Conservation (phyloP, 192 early-diverging fungal species). For the Lobosporangium transversale region DNA sequence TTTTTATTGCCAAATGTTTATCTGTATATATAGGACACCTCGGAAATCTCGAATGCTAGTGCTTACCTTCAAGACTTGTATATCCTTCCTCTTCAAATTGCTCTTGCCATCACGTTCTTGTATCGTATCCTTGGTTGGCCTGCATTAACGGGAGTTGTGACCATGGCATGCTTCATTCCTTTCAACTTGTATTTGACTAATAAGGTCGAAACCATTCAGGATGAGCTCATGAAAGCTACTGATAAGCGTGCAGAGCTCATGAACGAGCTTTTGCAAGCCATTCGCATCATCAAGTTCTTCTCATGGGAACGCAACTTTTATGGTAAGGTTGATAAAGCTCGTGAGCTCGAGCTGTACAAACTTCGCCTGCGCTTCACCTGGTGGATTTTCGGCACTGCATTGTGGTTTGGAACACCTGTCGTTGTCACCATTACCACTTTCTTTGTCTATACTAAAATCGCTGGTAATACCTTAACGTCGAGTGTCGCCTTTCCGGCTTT, state of each 20-base stretch:
- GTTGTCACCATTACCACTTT: slow-evolving; percentile 62
- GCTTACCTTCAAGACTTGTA: slow-evolving; percentile 63
- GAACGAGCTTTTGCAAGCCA: slow-evolving; percentile 70
- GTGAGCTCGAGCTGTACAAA: slow-evolving; percentile 47
- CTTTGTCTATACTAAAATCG: slow-evolving; percentile 63
- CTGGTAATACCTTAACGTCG: slow-evolving; percentile 67
- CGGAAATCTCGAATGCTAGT: slow-evolving; percentile 56
- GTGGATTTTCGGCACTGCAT: slow-evolving; percentile 54
- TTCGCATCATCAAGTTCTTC: slow-evolving; percentile 52
- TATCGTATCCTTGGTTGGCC: slow-evolving; percentile 82
- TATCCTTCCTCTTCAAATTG: slow-evolving; percentile 70
- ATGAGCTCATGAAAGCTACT: slow-evolving; percentile 68
- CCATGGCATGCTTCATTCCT: slow-evolving; percentile 68
- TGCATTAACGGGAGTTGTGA: slow-evolving; percentile 80
- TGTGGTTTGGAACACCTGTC: slow-evolving; percentile 56
- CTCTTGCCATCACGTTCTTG: slow-evolving; percentile 74
- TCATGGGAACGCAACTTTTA: slow-evolving; percentile 52
- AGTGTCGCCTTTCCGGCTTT: slow-evolving; percentile 87
- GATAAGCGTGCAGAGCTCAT: slow-evolving; percentile 72
- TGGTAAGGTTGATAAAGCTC: slow-evolving; percentile 35
- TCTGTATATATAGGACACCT: slow-evolving; percentile 55
- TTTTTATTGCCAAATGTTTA: background rate
- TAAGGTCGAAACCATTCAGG: slow-evolving; percentile 63
- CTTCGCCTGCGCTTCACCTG: slow-evolving; percentile 44
- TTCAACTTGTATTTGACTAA: slow-evolving; percentile 56